Base-by-base conservation (phyloP, 2,329 filamentous ascomycete species). In the Raffaelea deltoideospora region DNA sequence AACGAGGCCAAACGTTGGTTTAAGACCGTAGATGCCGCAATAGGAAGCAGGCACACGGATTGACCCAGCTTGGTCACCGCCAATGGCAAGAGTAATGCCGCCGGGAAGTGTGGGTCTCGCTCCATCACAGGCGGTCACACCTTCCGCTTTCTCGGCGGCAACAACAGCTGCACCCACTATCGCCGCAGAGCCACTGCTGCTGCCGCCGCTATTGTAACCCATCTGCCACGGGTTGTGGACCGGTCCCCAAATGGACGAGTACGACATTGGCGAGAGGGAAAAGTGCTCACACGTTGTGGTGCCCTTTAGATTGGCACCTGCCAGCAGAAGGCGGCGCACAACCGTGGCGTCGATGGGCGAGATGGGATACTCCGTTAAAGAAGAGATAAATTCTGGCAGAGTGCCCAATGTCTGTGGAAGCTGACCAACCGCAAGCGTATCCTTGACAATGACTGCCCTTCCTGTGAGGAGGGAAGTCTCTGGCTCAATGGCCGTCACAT, bases 221-320 rank as follows among this genome's bases (percentile, higher is more conserved):
- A 60, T 52, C 50, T 86, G 82, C 53, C 82, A 74, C 0, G 83
- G 83, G 47, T 90, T 88, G 18, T 65, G 63, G 0, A 67, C 72
- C 2, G 75, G 72, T 43, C 86, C 85, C 53, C 80, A 81, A 48
- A 80, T 81, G 3, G 76, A 80, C 0, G 79, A 83, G 47, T 82
- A 54, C 49, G 11, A 50, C 45, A 31, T 51, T 45, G 47, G 60
- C 72, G 45, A 79, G 63, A 8, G 78, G 79, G 37, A 81, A 63
- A 24, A 53, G 39, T 8, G 43, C 53, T 87, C 81, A 52, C 85
- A 79, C 76, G 87, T 85, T 3, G 67, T 78, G 0, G 72, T 85
- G 10, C 79, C 80, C 10, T 84, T 57, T 17, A 84, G 60, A 13
- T 87, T 61, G 1, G 70, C 79, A 2, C 83, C 83, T 0, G 76